Evolutionary conservation across 2,329 filamentous ascomycete species (phyloP).

Genomic region (Penicillium brasilianum): DNA sequence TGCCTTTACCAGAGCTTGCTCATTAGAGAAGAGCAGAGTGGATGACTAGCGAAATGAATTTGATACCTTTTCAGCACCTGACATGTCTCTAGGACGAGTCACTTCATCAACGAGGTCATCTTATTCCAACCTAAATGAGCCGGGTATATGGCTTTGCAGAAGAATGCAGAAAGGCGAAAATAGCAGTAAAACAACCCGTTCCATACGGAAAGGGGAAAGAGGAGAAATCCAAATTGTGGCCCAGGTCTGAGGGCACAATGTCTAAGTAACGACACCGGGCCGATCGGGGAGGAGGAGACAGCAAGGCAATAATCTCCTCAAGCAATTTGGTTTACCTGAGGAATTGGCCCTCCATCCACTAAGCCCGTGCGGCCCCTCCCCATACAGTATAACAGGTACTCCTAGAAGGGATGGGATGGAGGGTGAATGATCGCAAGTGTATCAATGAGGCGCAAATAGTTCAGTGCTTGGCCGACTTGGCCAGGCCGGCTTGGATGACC

Average conservation of each 20-base stretch:
- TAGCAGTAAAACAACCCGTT: too few relatives aligned
- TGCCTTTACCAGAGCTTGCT: slow-evolving; percentile 33
- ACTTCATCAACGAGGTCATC: slow-evolving; percentile 14
- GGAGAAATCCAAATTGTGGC: neutral
- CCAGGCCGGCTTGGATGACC: neutral
- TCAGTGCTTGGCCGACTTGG: slow-evolving; percentile 9
- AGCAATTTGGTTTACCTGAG: too few relatives aligned
- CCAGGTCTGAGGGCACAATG: neutral
- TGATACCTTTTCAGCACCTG: slow-evolving; percentile 24
- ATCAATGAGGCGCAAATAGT: slow-evolving; percentile 7
- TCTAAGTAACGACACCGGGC: neutral
- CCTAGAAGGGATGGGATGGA: too few relatives aligned
- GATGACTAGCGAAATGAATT: slow-evolving; percentile 21
- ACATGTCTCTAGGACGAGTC: neutral
- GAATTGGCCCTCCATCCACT: too few relatives aligned
- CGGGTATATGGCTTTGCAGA: neutral
- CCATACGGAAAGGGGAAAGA: too few relatives aligned
- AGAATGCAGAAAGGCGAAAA: too few relatives aligned
- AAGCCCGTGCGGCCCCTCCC: too few relatives aligned
- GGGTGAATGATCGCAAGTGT: slow-evolving; percentile 5
- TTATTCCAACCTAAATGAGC: neutral
- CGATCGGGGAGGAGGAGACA: neutral
- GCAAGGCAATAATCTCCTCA: too few relatives aligned
- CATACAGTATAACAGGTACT: too few relatives aligned
- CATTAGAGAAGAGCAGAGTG: slow-evolving; percentile 27